These are phyloP conservation scores for Dioscorea dumetorum DNA, from an alignment of 106 monocot species.

Conservation along the genomic window DNA sequence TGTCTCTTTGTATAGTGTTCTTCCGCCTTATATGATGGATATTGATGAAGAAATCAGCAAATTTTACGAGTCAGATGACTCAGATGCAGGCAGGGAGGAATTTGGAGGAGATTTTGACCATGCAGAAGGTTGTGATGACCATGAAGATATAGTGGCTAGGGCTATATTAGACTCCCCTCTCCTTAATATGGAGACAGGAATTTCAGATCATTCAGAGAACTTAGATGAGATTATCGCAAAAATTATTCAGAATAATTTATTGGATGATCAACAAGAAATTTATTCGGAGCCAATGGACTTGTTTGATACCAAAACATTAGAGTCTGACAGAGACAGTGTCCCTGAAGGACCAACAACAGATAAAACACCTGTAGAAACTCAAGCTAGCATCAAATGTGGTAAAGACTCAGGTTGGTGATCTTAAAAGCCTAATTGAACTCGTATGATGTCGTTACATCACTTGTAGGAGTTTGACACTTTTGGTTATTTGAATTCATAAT, in stretches of 20 bases:
- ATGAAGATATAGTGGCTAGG: not conserved
- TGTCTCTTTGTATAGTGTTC: slow-evolving; percentile 27
- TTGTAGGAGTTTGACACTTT: slow-evolving; percentile 5
- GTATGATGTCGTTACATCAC: not conserved
- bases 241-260: not conserved
- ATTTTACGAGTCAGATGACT: slow-evolving; percentile 6
- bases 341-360: slow-evolving; percentile 1
- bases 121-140: slow-evolving; percentile 7
- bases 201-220: not conserved
- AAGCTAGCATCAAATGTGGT: not conserved
- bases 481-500: not conserved
- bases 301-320: not conserved
- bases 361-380: slow-evolving; percentile 5
- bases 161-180: not conserved
- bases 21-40: slow-evolving; percentile 39
- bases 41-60: slow-evolving; percentile 26
- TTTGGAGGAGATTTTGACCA: slow-evolving; percentile 10
- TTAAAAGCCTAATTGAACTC: not conserved
- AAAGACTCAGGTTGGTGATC: slow-evolving; percentile 16
- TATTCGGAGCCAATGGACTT: not conserved
- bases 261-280: not conserved
- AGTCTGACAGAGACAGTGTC: slow-evolving; percentile 2
- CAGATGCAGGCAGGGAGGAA: slow-evolving; percentile 3
- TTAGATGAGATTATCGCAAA: not conserved
- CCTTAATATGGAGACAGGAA: slow-evolving; percentile 7